Conservation (phyloP, 1,284 basidiomycete species). For the Boletellus deceptivus region DNA sequence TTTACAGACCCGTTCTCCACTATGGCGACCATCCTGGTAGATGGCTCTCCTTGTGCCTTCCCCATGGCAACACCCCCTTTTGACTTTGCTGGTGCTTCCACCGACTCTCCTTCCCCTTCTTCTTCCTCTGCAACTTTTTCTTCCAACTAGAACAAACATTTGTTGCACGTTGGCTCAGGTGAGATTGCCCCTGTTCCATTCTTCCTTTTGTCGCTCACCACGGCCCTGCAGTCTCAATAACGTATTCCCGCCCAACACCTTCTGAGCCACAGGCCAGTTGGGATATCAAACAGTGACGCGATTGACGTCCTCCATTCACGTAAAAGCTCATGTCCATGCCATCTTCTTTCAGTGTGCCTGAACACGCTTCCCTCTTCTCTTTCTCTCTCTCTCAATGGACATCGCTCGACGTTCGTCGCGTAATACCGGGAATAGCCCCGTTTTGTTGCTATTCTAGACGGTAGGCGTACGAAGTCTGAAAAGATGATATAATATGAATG, state of each 20-base stretch:
- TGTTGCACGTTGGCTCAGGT: conserved; percentile 2
- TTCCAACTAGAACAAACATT: background rate
- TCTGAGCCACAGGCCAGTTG: background rate
- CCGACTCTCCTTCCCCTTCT: conserved; percentile 14
- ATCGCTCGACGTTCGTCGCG: conserved; percentile 8
- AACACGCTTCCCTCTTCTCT: background rate
- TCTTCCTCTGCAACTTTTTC: conserved; percentile 13
- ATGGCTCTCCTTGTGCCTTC: conserved; percentile 1
- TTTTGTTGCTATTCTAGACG: background rate
- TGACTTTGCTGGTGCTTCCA: conserved; percentile 13
- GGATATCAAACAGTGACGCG: background rate
- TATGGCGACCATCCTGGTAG: background rate
- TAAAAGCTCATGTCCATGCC: background rate
- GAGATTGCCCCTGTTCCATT: background rate
- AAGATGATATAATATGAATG: conserved; percentile 6
- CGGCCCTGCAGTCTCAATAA: background rate
- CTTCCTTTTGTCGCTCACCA: no score
- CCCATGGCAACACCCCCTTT: conserved; percentile 15
- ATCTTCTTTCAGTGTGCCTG: background rate
- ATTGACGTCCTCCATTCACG: conserved; percentile 2
- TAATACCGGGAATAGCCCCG: conserved; percentile 5
- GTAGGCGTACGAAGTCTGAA: conserved; percentile 4
- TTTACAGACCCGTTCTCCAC: conserved; percentile 25
- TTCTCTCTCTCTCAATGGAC: conserved; percentile 6
- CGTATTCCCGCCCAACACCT: background rate